These are phyloP conservation scores for Aureobasidium musti DNA, from an alignment of 2,329 filamentous ascomycete species.

Conservation along the genomic window DNA sequence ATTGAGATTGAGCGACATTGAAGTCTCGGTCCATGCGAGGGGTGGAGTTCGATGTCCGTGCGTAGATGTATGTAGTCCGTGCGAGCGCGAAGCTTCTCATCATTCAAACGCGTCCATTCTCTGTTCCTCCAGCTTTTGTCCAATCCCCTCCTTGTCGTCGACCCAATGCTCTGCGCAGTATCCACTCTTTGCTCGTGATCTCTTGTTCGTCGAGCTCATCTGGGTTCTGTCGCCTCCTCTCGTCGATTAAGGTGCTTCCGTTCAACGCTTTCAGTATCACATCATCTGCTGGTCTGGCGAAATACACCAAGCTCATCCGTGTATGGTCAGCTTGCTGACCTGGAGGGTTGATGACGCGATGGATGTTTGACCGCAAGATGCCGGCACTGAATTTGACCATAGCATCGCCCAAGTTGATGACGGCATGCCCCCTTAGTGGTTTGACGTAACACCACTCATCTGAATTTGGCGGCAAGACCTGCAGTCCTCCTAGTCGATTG, in stretches of 20 bases:
- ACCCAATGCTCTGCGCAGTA: conserved; percentile 46
- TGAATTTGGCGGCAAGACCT: conserved; percentile 46
- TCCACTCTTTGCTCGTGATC: conserved; percentile 47
- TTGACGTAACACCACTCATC: conserved; percentile 56
- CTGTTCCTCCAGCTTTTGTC: conserved; percentile 42
- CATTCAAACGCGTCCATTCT: conserved; percentile 30
- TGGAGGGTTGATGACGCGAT: conserved; percentile 32
- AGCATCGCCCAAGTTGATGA: conserved; percentile 54
- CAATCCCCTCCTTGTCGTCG: conserved; percentile 41
- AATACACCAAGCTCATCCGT: conserved; percentile 33
- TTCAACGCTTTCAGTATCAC: conserved; percentile 38
- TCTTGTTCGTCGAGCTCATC: conserved; percentile 35
- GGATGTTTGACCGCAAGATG: conserved; percentile 41
- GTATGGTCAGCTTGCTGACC: conserved; percentile 32
- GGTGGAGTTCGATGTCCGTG: not conserved
- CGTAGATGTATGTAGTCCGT: not conserved
- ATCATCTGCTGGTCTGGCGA: conserved; percentile 33
- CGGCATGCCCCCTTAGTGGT: conserved; percentile 52
- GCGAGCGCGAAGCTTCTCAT: not conserved
- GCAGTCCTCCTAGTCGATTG: conserved; percentile 58
- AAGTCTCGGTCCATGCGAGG: not conserved
- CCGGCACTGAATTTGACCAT: conserved; percentile 51
- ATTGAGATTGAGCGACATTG: not conserved
- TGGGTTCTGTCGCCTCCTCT: conserved; percentile 32
- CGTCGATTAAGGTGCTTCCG: conserved; percentile 38